A percentile compares a stretch with the other conserved stretches of the same genome.
These are phyloP conservation scores for Phytophthora cactorum DNA, from an alignment of 352 stramenopile species.

Conservation along the genomic window DNA sequence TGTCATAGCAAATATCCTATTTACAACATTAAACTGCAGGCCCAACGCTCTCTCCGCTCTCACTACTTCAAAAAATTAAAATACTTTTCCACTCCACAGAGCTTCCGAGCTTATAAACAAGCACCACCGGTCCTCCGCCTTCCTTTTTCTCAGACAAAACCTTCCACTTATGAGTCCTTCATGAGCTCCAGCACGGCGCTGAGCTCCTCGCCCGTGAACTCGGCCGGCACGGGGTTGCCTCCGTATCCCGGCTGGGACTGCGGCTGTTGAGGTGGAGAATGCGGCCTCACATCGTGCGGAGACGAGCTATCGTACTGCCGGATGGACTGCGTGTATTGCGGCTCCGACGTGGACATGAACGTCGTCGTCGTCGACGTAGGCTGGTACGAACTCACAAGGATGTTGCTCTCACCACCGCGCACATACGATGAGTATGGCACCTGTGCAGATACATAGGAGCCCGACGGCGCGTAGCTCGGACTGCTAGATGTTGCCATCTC, in stretches of 20 bases:
- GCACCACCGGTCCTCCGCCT: background rate
- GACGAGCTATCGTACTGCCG: conserved; percentile 43
- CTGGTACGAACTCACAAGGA: conserved; percentile 41
- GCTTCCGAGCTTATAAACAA: conserved; percentile 36
- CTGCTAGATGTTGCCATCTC: conserved; percentile 29
- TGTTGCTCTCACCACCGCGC: conserved; percentile 38
- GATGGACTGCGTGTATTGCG: conserved; percentile 38
- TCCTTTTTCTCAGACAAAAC: background rate
- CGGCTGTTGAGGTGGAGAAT: conserved; percentile 28
- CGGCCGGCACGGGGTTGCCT: conserved; percentile 29
- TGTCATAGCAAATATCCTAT: conserved; percentile 31
- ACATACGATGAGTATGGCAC: conserved; percentile 52
- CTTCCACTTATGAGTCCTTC: conserved; percentile 44
- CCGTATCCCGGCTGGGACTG: conserved; percentile 41
- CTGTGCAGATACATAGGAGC: conserved; percentile 22
- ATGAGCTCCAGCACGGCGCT: conserved; percentile 58
- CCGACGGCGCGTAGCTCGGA: conserved; percentile 21
- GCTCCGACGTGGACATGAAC: conserved; percentile 33
- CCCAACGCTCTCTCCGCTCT: background rate
- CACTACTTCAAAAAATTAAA: conserved; percentile 27
- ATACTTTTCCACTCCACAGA: conserved; percentile 24
- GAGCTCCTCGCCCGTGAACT: conserved; percentile 59
- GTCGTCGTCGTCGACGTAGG: conserved; percentile 33
- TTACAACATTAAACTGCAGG: conserved; percentile 36
- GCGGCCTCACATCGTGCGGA: conserved; percentile 34